Base-by-base conservation (phyloP, 140 eudicot genomes). In the Bidens hawaiensis region DNA sequence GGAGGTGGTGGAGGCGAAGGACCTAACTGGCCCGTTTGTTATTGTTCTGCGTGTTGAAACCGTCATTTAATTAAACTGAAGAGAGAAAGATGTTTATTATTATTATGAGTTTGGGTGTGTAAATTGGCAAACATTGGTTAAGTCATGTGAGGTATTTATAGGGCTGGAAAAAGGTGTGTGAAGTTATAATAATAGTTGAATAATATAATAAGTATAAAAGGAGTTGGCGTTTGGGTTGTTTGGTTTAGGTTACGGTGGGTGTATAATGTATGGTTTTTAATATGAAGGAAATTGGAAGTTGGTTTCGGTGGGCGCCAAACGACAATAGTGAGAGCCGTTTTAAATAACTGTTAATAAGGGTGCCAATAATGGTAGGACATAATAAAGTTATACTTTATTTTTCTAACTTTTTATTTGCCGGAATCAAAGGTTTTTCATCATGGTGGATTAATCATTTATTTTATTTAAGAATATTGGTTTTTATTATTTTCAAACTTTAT, bases 101-200 rank as follows among this genome's bases (percentile, higher is more conserved):
- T 43, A 50, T 21, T 66, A 36, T 3, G 3, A 0, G 56, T 78
- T 79, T 77, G 74, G 47, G 51, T 72, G 68, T 75, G 69, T 55
- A 85, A 71, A 68, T 88, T 74, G 90, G 94, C 94, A 88, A 88
- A 85, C 96, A 67, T 58, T 23, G 78, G 80, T 79, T 64, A 24
- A 24, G 65, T 74, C 72, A 52, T 69, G 94, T 48, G 41, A 41
- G 67, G 69, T 72, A 84, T 79, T 81, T 88, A 88, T 88, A 84
- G 89, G 76, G 38, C 23, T 2, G 43, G 23, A 21, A 59, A 48
- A 48, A 25, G 30, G 38, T 25, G 40, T 38, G 40, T 33, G 8
- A 8, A 25, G 18, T 33, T 36, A 36, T 36, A 0, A 36, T 8
- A 36, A 36, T 19, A 2, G 7, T 3, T 7, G 6, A 26, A 51